Percentiles rank a stretch among this genome's conserved stretches.
phyloP scores from a whole-genome alignment of 331 rosid genomes.

The Ulmus americana region DNA sequence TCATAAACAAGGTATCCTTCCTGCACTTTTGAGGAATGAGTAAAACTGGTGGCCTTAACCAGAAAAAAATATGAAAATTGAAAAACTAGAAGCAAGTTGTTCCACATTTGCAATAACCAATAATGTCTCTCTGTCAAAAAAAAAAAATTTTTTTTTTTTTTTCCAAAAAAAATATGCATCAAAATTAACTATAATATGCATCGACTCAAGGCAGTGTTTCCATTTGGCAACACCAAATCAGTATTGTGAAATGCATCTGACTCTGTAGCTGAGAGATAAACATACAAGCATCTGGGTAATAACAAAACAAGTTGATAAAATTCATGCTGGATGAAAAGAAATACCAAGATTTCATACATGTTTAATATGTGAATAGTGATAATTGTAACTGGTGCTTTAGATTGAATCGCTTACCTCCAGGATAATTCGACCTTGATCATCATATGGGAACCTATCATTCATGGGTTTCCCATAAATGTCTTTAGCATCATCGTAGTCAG shows the following conservation, averaged over 20 bases:
- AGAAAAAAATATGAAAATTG: neutral
- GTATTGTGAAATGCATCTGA: no score
- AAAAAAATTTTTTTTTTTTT: no score
- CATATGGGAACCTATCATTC: constrained; percentile 87
- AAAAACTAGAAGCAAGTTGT: neutral
- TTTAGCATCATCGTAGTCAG: constrained; percentile 83
- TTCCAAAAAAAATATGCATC: no score
- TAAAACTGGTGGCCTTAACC: constrained; percentile 6
- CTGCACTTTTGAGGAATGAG: constrained; percentile 42
- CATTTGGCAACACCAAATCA: no score
- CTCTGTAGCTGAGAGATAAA: no score
- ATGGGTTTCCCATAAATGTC: constrained; percentile 80
- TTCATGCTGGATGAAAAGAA: neutral
- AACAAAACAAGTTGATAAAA: neutral
- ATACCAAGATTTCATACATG: neutral
- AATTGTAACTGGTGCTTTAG: constrained; percentile 16
- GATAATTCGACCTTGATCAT: constrained; percentile 72
- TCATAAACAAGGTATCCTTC: constrained; percentile 98
- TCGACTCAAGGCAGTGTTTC: neutral
- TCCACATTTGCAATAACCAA: neutral
- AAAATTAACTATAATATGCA: neutral
- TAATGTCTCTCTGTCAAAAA: neutral
- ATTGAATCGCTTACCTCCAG: constrained; percentile 64
- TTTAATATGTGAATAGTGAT: neutral
- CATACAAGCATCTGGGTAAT: neutral